Base-by-base conservation (phyloP, 495 filamentous ascomycete genomes). In the Ascodesmis nigricans region DNA sequence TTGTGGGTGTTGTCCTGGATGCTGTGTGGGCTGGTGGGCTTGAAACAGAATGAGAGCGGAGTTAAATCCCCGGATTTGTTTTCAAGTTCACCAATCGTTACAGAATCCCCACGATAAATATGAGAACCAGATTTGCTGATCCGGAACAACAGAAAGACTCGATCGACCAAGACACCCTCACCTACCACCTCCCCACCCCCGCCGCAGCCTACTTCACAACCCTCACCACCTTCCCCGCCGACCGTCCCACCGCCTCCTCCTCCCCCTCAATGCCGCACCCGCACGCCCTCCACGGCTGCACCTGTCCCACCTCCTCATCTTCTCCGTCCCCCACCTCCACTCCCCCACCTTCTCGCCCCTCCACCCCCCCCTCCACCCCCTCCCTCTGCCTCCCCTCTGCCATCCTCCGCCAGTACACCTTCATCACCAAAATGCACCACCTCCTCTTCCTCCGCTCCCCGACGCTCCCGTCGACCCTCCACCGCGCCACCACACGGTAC, bases 401-500 rank as follows among this genome's bases (percentile, higher is more conserved):
- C 2, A 78, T 90, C 14, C 65, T 84, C 43, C 67, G 81, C 1
- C 82, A 91, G 47, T 67, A 73, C 1, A 61, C 66, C 15, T 91
- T 91, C 44, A 57, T 82, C 20, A 66, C 78, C 24, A 90, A 90
- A 56, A 87, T 91, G 76, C 61, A 68, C 36, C 59, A 68, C 24
- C 31, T 47, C 5, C 46, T 55, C 17, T 53, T 48, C 49, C 45
- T 60, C 23, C 52, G 47, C 38, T 48, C 38, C 6, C 53, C 53
- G 0, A 43, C 54, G 1, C 39, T 58, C 4, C 56, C 71, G 2
- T 44, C 39, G 0, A 90, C 77, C 1, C 78, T 83, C 65, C 22
- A 37, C 1, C 66, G 78, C 0, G 59, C 79, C 0, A 55, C 79
- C 14, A 53, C 39, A 1, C 83, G 83, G 47, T 91, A 90, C 49